Evolutionary conservation across 345 rosid species (phyloP).

Genomic region (Stellera chamaejasme): DNA sequence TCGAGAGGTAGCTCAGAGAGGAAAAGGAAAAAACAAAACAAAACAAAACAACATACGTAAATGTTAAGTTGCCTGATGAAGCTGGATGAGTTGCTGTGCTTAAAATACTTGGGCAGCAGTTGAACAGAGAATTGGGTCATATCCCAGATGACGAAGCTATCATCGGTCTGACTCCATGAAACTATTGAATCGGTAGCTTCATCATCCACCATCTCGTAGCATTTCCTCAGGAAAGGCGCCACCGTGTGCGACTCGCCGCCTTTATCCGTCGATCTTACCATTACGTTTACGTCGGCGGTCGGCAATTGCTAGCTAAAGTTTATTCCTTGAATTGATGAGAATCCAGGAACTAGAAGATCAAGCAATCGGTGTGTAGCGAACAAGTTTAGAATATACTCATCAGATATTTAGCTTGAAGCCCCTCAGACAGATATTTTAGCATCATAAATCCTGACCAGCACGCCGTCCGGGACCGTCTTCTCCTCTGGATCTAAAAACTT

Average conservation of each 20-base stretch:
- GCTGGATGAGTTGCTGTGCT: constrained; percentile 74
- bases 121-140: constrained; percentile 51
- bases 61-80: constrained; percentile 88
- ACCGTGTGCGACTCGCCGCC: constrained; percentile 25
- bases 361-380: too few relatives aligned
- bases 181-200: constrained; percentile 49
- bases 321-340: too few relatives aligned
- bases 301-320: too few relatives aligned
- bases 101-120: constrained; percentile 69
- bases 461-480: too few relatives aligned
- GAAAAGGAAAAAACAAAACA: too few relatives aligned
- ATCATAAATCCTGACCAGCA: too few relatives aligned
- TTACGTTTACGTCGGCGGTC: background rate
- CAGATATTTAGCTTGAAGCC: too few relatives aligned
- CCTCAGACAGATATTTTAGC: too few relatives aligned
- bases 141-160: constrained; percentile 58
- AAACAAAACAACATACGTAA: constrained; percentile 57
- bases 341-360: too few relatives aligned
- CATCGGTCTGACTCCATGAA: constrained; percentile 46
- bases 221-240: constrained; percentile 74
- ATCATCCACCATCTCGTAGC: constrained; percentile 88
- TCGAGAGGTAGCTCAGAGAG: constrained; percentile 2
- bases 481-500: too few relatives aligned
- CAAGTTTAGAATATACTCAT: too few relatives aligned
- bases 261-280: constrained; percentile 54